Percentiles rank a stretch among this genome's conserved stretches.
These are phyloP conservation scores for Zasmidium cellare DNA, from an alignment of 2,329 filamentous ascomycete species.

Conservation along the genomic window DNA sequence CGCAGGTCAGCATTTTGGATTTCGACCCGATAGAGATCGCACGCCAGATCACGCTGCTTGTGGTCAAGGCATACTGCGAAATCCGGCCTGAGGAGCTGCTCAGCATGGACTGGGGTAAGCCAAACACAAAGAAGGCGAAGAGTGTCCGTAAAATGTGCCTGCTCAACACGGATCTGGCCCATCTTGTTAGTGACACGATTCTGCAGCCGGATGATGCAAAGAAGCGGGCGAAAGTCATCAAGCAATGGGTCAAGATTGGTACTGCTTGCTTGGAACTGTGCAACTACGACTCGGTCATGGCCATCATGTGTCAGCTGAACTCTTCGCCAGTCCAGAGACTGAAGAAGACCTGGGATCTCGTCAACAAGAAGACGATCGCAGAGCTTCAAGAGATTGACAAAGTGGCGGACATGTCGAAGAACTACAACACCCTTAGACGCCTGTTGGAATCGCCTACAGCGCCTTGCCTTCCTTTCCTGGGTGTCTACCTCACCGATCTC, in stretches of 20 bases:
- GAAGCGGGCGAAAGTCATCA: slow-evolving; percentile 85
- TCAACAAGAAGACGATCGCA: slow-evolving; percentile 80
- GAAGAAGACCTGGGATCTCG: slow-evolving; percentile 85
- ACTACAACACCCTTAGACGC: slow-evolving; percentile 82
- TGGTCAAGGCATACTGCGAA: slow-evolving; percentile 86
- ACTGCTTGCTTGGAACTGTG: slow-evolving; percentile 82
- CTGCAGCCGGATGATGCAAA: slow-evolving; percentile 86
- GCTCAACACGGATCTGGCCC: slow-evolving; percentile 87
- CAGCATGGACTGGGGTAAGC: slow-evolving; percentile 92
- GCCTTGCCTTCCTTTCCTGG: slow-evolving; percentile 91
- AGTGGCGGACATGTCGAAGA: slow-evolving; percentile 87
- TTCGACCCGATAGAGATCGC: slow-evolving; percentile 91
- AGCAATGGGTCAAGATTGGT: slow-evolving; percentile 97
- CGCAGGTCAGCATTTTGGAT: slow-evolving; percentile 74
- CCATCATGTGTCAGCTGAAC: slow-evolving; percentile 91
- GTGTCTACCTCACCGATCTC: slow-evolving; percentile 93
- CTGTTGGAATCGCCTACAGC: slow-evolving; percentile 77
- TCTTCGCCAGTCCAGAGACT: slow-evolving; percentile 87
- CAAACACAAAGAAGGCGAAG: slow-evolving; percentile 71
- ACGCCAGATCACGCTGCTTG: slow-evolving; percentile 87
- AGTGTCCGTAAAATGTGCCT: slow-evolving; percentile 95
- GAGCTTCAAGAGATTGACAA: slow-evolving; percentile 75
- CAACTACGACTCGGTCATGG: slow-evolving; percentile 97
- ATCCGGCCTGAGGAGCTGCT: slow-evolving; percentile 92
- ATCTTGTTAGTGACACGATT: slow-evolving; percentile 90